phyloP scores from a whole-genome alignment of 441 rosid genomes.

The Theobroma grandiflorum region DNA sequence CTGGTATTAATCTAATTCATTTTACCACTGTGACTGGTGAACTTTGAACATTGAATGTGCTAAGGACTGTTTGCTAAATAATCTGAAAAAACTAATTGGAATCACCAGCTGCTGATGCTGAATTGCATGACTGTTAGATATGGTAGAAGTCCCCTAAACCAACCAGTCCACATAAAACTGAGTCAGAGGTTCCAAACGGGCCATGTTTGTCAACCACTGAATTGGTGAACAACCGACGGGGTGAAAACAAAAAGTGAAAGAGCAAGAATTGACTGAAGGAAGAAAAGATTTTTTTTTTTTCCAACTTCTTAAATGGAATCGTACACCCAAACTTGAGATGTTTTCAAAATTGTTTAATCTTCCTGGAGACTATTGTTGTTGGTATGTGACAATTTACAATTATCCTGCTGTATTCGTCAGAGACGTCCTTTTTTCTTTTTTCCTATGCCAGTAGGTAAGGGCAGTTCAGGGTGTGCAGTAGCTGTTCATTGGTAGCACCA shows the following conservation, averaged over 20 bases:
- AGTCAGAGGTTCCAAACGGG: not conserved
- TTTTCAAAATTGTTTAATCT: not conserved
- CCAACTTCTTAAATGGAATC: not conserved
- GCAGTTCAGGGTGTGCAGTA: too few species aligned
- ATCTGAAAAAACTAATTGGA: not conserved
- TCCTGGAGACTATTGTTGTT: not conserved
- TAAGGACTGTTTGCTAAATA: constrained; percentile 18
- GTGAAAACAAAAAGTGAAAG: not conserved
- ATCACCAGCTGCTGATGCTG: not conserved
- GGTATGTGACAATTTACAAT: not conserved
- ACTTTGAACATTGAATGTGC: not conserved
- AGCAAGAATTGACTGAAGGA: not conserved
- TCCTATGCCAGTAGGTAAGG: not conserved
- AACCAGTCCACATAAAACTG: constrained; percentile 29
- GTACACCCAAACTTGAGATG: not conserved
- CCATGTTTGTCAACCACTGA: not conserved
- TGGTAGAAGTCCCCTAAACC: constrained; percentile 19
- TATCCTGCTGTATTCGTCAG: not conserved
- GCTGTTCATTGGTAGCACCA: not conserved
- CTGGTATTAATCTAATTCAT: not conserved
- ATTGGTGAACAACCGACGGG: not conserved
- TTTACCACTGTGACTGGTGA: not conserved
- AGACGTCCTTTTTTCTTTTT: not conserved
- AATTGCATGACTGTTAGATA: constrained; percentile 19
- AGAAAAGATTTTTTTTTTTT: not conserved